phyloP scores from a whole-genome alignment of 768 basidiomycete genomes.

The Grammothele lineata region DNA sequence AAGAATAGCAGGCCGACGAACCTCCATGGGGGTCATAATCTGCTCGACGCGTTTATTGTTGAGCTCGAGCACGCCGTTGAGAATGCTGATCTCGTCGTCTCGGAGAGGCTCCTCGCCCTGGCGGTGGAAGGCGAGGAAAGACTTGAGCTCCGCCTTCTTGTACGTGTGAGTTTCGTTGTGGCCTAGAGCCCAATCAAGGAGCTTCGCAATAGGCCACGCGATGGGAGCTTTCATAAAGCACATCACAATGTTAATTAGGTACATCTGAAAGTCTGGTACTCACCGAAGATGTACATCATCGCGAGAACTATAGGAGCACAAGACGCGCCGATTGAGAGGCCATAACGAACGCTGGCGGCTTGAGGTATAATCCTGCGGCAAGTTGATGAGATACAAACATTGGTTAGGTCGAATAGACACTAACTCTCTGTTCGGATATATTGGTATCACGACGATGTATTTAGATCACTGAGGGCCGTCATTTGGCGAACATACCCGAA shows the following conservation, averaged over 20 bases:
- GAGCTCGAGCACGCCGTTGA: conserved; percentile 77
- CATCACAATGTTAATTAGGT: neutral
- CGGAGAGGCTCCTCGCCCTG: conserved; percentile 72
- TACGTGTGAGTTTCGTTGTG: conserved; percentile 68
- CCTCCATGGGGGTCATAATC: conserved; percentile 57
- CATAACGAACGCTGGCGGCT: conserved; percentile 68
- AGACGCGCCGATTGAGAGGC: conserved; percentile 49
- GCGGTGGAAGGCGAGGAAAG: conserved; percentile 73
- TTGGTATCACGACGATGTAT: no score
- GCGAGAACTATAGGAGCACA: conserved; percentile 47
- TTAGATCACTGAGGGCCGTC: no score
- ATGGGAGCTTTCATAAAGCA: conserved; percentile 51
- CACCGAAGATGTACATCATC: conserved; percentile 49
- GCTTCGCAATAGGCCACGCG: conserved; percentile 55
- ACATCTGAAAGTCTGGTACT: no score
- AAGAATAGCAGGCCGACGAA: conserved; percentile 12
- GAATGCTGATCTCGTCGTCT: conserved; percentile 78
- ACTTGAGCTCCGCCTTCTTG: conserved; percentile 65
- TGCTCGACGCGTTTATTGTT: conserved; percentile 61
- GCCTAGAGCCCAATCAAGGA: conserved; percentile 82
- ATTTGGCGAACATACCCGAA: conserved; percentile 65
- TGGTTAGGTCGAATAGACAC: conserved; percentile 1
- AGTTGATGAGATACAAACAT: no score
- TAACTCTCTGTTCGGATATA: conserved; percentile 41
- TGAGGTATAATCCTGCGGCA: conserved; percentile 63